A percentile compares a stretch with the other conserved stretches of the same genome.
These are phyloP conservation scores for Penicillium manginii DNA, from an alignment of 495 filamentous ascomycete species.

Conservation along the genomic window DNA sequence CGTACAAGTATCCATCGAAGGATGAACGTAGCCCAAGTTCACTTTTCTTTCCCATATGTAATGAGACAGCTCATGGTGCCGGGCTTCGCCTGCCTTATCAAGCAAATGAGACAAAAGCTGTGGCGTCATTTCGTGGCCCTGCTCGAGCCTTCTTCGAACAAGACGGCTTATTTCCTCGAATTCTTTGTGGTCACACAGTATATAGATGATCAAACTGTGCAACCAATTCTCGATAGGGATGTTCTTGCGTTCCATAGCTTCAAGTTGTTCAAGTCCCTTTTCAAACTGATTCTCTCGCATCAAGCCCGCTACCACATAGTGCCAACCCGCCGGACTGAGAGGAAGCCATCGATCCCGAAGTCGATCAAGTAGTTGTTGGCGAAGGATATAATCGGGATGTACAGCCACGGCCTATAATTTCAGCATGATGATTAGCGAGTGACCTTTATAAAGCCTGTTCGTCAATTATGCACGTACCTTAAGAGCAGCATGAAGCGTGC, in stretches of 20 bases:
- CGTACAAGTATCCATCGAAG: slow-evolving; percentile 63
- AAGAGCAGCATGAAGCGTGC: slow-evolving; percentile 71
- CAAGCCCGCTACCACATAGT: slow-evolving; percentile 71
- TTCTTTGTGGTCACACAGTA: slow-evolving; percentile 69
- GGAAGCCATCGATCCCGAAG: slow-evolving; percentile 68
- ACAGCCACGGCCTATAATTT: slow-evolving; percentile 67
- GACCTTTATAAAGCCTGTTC: not conserved
- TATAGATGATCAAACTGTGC: slow-evolving; percentile 72
- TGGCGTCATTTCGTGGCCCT: slow-evolving; percentile 48
- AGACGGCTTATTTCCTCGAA: slow-evolving; percentile 73
- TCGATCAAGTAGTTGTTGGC: slow-evolving; percentile 67
- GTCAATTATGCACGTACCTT: slow-evolving; percentile 51
- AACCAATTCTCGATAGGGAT: slow-evolving; percentile 68
- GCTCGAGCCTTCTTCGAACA: slow-evolving; percentile 56
- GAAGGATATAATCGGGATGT: slow-evolving; percentile 82
- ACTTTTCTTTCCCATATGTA: slow-evolving; percentile 68
- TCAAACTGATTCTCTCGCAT: slow-evolving; percentile 83
- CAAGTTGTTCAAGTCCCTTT: slow-evolving; percentile 73
- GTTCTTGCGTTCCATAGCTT: slow-evolving; percentile 62
- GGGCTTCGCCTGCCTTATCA: slow-evolving; percentile 60
- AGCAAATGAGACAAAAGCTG: slow-evolving; percentile 71
- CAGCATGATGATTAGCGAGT: slow-evolving; percentile 18
- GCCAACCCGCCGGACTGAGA: slow-evolving; percentile 64
- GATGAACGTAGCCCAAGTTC: slow-evolving; percentile 61
- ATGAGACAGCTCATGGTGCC: slow-evolving; percentile 57